phyloP scores from a whole-genome alignment of 371 early-diverging fungal species.

The Sporodiniella umbellata region DNA sequence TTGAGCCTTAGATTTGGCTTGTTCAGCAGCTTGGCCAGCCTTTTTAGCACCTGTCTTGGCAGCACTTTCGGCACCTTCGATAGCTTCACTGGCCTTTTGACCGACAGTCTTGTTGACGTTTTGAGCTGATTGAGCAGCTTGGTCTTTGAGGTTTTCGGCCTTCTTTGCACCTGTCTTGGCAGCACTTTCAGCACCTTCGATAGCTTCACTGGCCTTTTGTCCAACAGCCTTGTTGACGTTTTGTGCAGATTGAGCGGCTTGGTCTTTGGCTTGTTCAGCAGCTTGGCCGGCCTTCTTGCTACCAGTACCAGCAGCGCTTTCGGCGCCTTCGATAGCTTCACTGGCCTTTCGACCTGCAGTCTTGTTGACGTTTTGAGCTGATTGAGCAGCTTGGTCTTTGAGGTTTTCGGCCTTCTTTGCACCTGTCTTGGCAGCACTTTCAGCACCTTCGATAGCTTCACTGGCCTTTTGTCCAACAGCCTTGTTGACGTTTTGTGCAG shows the following conservation, averaged over 20 bases:
- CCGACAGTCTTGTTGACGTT: conserved; percentile 16
- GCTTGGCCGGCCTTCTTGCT: conserved; percentile 4
- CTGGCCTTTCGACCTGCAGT: conserved; percentile 12
- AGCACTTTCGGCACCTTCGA: conserved; percentile 12
- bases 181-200: conserved; percentile 13
- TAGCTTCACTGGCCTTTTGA: conserved; percentile 6
- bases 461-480: conserved; percentile 11
- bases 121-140: neutral
- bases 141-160: neutral
- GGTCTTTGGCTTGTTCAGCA: no score
- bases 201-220: conserved; percentile 5
- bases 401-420: neutral
- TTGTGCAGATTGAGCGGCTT: neutral
- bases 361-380: conserved; percentile 4
- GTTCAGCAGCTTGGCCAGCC: conserved; percentile 8
- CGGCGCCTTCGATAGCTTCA: conserved; percentile 8
- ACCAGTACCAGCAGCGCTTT: conserved; percentile 8
- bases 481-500: conserved; percentile 10
- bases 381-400: neutral
- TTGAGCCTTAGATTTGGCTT: no score
- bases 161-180: neutral
- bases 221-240: conserved; percentile 17
- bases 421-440: conserved; percentile 8
- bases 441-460: conserved; percentile 9
- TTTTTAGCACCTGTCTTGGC: conserved; percentile 11